Percentiles rank a stretch among this genome's conserved stretches.
Evolutionary conservation across 169 alveolate genomes (phyloP).

Genomic region (Cryptosporidium sp.): DNA sequence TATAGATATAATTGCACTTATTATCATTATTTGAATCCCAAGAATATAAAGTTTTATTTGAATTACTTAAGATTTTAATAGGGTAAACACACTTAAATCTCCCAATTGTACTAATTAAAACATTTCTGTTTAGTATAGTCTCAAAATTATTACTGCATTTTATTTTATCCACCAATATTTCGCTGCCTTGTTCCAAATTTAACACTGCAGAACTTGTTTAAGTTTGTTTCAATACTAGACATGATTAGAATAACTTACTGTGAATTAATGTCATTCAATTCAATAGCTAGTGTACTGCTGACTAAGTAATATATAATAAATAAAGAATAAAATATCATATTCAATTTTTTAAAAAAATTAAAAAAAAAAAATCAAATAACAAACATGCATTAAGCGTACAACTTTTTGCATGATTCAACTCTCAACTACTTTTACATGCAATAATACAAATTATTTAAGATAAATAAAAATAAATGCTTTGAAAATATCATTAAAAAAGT

Average conservation of each 20-base stretch:
- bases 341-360: background rate
- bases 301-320: conserved; percentile 2
- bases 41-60: conserved; percentile 15
- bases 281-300: background rate
- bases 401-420: background rate
- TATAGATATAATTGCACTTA: conserved; percentile 16
- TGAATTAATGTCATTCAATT: conserved; percentile 3
- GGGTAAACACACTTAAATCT: conserved; percentile 41
- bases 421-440: background rate
- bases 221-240: background rate
- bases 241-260: conserved; percentile 12
- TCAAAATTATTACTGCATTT: conserved; percentile 23
- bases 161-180: background rate
- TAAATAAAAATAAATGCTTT: background rate
- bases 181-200: conserved; percentile 7
- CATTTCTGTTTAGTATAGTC: background rate
- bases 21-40: background rate
- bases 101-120: conserved; percentile 36
- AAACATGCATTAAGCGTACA: background rate
- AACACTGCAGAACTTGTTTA: conserved; percentile 8
- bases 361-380: background rate
- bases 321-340: conserved; percentile 9
- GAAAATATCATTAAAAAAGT: background rate
- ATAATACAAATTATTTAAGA: background rate
- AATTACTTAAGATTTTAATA: background rate